Base-by-base conservation (phyloP, 140 eudicot genomes). In the Erigeron philadelphicus region DNA sequence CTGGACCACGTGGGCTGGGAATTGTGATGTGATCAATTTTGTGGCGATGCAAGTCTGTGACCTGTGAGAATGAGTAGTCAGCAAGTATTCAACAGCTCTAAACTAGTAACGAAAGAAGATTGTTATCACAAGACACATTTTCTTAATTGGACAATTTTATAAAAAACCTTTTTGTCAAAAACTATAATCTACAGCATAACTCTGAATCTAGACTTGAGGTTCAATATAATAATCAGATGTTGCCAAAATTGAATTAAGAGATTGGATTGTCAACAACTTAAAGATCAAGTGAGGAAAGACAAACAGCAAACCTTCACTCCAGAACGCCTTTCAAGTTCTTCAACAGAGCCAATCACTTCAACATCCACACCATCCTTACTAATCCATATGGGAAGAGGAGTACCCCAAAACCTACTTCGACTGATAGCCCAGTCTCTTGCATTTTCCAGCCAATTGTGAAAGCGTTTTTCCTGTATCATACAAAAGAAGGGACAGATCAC, bases 381-480 rank as follows among this genome's bases (percentile, higher is more conserved):
- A 31, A 83, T 83, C 98, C 98, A 92, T 6, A 89, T 52, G 43
- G 96, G 98, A 60, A 92, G 88, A 52, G 98, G 98, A 47, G 98
- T 92, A 5, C 98, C 98, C 98, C 98, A 88, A 71, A 92, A 92
- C 68, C 98, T 81, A 78, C 98, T 92, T 78, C 98, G 84, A 75
- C 96, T 88, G 48, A 92, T 86, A 19, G 96, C 98, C 98, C 98
- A 92, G 45, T 92, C 98, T 78, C 98, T 83, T 11, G 98, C 98
- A 83, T 88, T 92, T 81, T 89, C 96, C 23, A 92, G 81, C 98
- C 98, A 92, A 74, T 88, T 92, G 76, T 92, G 98, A 68, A 92
- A 92, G 9, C 98, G 93, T 61, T 92, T 92, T 82, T 92, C 96
- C 95, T 87, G 78, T 11, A 67, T 7, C 45, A 52, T 60, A 66